Percentiles rank a stretch among this genome's conserved stretches.
Conservation (phyloP, 164 flowering plant genomes). For the Vitis cinerea region DNA sequence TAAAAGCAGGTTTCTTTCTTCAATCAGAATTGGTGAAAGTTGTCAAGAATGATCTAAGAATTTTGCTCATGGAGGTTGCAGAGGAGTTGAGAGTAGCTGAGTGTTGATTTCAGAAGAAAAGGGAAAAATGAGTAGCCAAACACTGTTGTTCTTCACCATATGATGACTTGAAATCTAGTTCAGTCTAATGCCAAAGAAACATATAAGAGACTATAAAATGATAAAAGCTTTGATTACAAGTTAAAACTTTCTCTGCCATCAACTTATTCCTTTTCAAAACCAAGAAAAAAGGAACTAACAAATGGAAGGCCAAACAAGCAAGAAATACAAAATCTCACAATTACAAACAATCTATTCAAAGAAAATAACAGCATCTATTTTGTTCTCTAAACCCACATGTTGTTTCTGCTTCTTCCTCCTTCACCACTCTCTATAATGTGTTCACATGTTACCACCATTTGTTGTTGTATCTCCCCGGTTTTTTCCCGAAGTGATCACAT, state of each 20-base stretch:
- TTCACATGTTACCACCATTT: background rate
- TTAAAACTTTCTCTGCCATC: slow-evolving; percentile 3
- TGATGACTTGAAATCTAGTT: background rate
- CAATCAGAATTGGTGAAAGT: no score
- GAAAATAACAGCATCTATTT: slow-evolving; percentile 1
- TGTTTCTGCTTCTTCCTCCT: slow-evolving; percentile 8
- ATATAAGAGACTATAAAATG: slow-evolving; percentile 3
- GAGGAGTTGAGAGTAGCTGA: background rate
- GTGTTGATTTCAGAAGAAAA: background rate
- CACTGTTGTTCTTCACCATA: background rate
- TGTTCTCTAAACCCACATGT: slow-evolving; percentile 3
- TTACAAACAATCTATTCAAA: slow-evolving; percentile 21
- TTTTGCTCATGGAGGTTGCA: no score
- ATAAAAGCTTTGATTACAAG: slow-evolving; percentile 16
- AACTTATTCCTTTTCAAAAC: slow-evolving; percentile 13
- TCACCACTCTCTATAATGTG: background rate
- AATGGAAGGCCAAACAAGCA: slow-evolving; percentile 4
- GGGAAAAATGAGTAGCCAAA: no score
- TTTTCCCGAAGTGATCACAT: background rate
- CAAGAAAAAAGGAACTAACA: slow-evolving; percentile 2
- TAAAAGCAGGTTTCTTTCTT: no score
- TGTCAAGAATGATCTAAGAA: no score
- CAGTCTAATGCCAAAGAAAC: background rate
- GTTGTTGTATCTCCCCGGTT: background rate
- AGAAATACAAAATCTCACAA: slow-evolving; percentile 18